Conservation (phyloP, 345 rosid genomes). For the Populus alba region DNA sequence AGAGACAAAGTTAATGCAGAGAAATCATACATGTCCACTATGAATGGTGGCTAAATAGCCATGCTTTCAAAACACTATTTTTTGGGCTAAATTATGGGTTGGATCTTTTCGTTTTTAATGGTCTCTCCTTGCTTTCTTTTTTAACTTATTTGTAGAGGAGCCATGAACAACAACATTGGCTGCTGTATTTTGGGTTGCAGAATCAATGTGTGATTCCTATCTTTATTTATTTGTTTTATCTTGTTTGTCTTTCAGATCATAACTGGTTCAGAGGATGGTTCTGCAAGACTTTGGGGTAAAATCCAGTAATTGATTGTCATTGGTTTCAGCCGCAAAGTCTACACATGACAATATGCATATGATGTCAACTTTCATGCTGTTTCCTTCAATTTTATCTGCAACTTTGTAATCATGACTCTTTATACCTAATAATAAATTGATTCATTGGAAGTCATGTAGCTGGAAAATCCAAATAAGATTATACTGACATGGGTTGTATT, state of each 20-base stretch:
- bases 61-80: no score
- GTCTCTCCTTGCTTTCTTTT: neutral
- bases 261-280: slow-evolving; percentile 98
- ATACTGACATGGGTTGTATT: no score
- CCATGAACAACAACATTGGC: neutral
- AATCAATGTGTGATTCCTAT: slow-evolving; percentile 4
- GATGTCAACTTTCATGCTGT: neutral
- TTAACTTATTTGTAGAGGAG: neutral
- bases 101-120: neutral
- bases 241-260: slow-evolving; percentile 53
- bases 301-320: neutral
- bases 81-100: neutral
- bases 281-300: slow-evolving; percentile 94
- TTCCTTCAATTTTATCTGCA: neutral
- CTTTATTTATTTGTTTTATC: slow-evolving; percentile 4
- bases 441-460: no score
- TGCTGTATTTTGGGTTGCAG: slow-evolving; percentile 3
- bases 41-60: neutral
- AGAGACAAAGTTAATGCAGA: neutral
- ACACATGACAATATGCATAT: neutral
- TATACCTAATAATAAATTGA: no score
- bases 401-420: neutral
- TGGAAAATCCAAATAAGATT: no score
- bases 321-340: neutral
- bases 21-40: neutral